Base-by-base conservation (phyloP, 306 rosid genomes). In the Begonia masoniana region DNA sequence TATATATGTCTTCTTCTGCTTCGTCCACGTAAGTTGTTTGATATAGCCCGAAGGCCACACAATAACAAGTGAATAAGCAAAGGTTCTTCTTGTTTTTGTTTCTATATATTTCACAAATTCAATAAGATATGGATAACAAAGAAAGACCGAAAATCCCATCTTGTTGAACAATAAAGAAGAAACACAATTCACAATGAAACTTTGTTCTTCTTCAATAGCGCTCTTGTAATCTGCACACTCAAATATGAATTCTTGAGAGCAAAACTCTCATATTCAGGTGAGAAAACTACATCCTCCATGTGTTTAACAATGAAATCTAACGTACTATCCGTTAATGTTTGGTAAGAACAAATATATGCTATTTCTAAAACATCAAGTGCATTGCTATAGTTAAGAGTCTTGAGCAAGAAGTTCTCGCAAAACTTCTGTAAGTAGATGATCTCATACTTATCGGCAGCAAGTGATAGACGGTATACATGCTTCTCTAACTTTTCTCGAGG, bases 371-470 rank as follows among this genome's bases (percentile, higher is more conserved):
- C 74, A 43, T 76, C 80, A 42, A 85, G 78, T 9, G 82, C 92
- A 56, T 67, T 85, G 5, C 70, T 66, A 0, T 61, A 60, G 16
- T 61, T 74, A 15, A 91, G 54, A 3, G 81, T 74, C 57, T 47
- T 48, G 12, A 59, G 55, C 74, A 91, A 60, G 13, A 71, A 56
- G 10, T 74, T 64, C 64, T 91, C 96, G 62, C 96, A 85, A 2
- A 73, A 72, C 62, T 70, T 78, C 58, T 57, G 70, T 36, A 85
- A 58, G 57, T 81, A 84, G 11, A 82, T 56, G 15, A 91, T 77
- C 12, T 60, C 71, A 55, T 91, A 91, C 73, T 91, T 91, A 13
- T 91, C 86, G 6, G 94, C 96, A 12, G 94, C 96, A 5, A 70
- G 58, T 8, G 81, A 73, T 58, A 91, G 50, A 0, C 94, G 62